Percentiles rank a stretch among this genome's conserved stretches.
These are phyloP conservation scores for Alnus rubra DNA, from an alignment of 306 rosid genomes.

Conservation along the genomic window DNA sequence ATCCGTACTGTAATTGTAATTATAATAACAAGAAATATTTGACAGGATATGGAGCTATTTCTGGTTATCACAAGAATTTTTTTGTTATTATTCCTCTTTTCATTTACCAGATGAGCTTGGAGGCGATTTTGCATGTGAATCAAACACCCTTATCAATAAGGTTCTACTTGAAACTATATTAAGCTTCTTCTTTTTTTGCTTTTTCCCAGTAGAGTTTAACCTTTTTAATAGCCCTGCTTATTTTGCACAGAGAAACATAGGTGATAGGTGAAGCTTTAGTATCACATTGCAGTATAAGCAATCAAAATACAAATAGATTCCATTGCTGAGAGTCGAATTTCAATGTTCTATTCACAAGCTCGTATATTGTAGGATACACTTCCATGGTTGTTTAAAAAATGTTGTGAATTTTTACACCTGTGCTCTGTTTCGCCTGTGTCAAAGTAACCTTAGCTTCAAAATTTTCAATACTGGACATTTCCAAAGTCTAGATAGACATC, in stretches of 20 bases:
- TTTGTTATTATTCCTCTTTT: neutral
- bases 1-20: constrained; percentile 10
- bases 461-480: constrained; percentile 26
- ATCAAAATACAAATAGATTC: constrained; percentile 14
- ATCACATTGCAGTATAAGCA: constrained; percentile 13
- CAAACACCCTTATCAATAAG: neutral
- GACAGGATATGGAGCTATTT: constrained; percentile 5
- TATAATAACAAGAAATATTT: constrained; percentile 23
- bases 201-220: neutral
- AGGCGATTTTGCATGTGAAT: neutral
- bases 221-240: neutral
- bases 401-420: constrained; percentile 3
- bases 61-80: neutral
- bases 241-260: neutral
- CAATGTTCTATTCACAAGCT: constrained; percentile 28
- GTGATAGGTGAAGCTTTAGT: constrained; percentile 1
- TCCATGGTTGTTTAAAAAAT: constrained; percentile 27
- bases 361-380: constrained; percentile 12
- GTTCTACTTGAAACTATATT: neutral
- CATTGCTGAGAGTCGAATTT: constrained; percentile 15
- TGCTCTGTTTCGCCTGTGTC: constrained; percentile 15
- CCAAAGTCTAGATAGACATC: constrained; percentile 26
- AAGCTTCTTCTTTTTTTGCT: neutral
- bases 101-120: neutral
- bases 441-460: constrained; percentile 38